These are phyloP conservation scores for Calonectria crousiana DNA, from an alignment of 2,329 filamentous ascomycete genomes.

Conservation along the genomic window DNA sequence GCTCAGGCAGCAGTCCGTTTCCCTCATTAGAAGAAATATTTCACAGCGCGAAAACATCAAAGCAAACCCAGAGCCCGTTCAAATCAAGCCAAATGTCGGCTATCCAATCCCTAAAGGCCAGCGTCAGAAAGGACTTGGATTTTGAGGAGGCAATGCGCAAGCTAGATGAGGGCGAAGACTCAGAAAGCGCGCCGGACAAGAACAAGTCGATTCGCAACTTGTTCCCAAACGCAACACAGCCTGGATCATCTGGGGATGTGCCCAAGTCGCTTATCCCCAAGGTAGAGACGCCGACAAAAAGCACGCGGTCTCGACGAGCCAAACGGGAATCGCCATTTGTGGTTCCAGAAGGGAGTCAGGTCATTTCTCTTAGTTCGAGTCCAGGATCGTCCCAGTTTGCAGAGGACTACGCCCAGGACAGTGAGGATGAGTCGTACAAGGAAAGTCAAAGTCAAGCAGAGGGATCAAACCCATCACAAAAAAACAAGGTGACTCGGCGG, in stretches of 20 bases:
- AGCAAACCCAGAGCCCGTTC: conserved; percentile 50
- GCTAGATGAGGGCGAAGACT: conserved; percentile 51
- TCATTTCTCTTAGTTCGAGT: conserved; percentile 48
- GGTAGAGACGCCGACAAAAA: conserved; percentile 25
- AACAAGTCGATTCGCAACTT: conserved; percentile 44
- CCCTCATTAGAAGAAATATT: conserved; percentile 55
- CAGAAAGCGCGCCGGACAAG: conserved; percentile 39
- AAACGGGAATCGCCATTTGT: conserved; percentile 39
- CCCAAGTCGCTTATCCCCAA: conserved; percentile 18
- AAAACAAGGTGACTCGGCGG: conserved; percentile 29
- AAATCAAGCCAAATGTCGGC: conserved; percentile 45
- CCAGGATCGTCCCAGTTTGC: conserved; percentile 33
- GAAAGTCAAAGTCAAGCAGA: conserved; percentile 29
- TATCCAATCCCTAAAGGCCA: conserved; percentile 42
- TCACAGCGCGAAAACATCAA: conserved; percentile 54
- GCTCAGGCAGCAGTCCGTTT: conserved; percentile 50
- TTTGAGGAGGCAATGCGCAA: conserved; percentile 60
- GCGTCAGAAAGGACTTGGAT: conserved; percentile 47
- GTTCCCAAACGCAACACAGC: conserved; percentile 51
- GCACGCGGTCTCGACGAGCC: conserved; percentile 27
- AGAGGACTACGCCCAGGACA: conserved; percentile 39
- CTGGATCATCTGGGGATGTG: conserved; percentile 24
- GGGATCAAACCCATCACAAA: conserved; percentile 36
- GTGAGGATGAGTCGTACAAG: conserved; percentile 39
- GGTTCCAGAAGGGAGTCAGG: conserved; percentile 47